These are phyloP conservation scores for Xylariaceae sp. DNA, from an alignment of 2,329 filamentous ascomycete genomes.

Conservation along the genomic window DNA sequence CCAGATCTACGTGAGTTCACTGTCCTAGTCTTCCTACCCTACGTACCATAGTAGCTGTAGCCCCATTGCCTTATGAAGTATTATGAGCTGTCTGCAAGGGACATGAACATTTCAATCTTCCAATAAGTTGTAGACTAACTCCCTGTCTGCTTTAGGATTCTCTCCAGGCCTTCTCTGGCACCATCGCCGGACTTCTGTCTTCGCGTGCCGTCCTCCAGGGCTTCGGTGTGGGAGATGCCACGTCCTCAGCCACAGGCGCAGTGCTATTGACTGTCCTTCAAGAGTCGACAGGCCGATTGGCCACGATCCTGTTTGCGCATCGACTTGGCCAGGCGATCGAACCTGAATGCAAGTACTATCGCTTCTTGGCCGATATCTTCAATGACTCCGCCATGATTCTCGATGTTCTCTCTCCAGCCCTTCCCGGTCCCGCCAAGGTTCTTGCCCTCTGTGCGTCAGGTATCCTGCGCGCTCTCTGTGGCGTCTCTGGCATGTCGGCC, in stretches of 20 bases:
- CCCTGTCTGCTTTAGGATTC: conserved; percentile 51
- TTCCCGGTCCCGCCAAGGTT: conserved; percentile 46
- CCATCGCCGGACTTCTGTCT: conserved; percentile 72
- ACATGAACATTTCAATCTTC: not conserved
- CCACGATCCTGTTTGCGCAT: conserved; percentile 83
- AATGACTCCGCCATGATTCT: conserved; percentile 83
- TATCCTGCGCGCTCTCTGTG: conserved; percentile 62
- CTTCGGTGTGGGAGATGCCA: conserved; percentile 77
- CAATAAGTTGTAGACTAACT: not conserved
- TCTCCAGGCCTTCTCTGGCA: conserved; percentile 77
- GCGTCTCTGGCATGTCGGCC: conserved; percentile 81
- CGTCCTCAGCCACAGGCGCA: conserved; percentile 72
- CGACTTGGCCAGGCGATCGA: conserved; percentile 76
- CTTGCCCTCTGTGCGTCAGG: conserved; percentile 46
- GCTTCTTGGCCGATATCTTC: conserved; percentile 80
- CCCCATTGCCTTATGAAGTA: not conserved
- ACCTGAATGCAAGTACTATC: conserved; percentile 85
- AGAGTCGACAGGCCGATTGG: conserved; percentile 72
- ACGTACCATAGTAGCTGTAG: not conserved
- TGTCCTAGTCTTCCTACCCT: not conserved
- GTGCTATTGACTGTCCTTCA: conserved; percentile 79
- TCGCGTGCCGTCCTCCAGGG: conserved; percentile 74
- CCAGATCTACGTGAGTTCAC: conserved; percentile 43
- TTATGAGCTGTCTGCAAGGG: not conserved
- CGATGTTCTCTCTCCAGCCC: conserved; percentile 73